Evolutionary conservation across 345 rosid species (phyloP).

Genomic region (Pelargonium nanum): DNA sequence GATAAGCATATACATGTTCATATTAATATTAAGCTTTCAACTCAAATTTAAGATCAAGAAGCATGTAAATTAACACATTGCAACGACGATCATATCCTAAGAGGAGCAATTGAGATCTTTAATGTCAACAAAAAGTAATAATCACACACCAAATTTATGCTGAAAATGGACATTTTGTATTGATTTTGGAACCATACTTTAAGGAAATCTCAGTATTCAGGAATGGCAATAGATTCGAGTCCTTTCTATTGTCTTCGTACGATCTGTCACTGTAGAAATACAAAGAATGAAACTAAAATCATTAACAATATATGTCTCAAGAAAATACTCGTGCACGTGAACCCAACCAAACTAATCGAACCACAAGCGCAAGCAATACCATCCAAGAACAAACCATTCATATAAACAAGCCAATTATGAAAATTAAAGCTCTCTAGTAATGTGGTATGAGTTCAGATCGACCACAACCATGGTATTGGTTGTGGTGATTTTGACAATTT

Average conservation of each 20-base stretch:
- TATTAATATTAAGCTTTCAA: background rate
- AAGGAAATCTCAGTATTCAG: background rate
- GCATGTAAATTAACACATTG: too few species aligned
- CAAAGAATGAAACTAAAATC: background rate
- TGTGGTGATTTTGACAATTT: background rate
- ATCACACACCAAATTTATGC: too few species aligned
- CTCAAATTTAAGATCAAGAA: background rate
- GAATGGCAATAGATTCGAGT: background rate
- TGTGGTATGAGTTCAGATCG: slow-evolving; percentile 1
- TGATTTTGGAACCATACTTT: too few species aligned
- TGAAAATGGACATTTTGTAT: too few species aligned
- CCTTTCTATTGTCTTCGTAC: background rate
- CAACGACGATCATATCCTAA: too few species aligned
- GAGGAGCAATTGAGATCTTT: too few species aligned
- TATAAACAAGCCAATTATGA: background rate
- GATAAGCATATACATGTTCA: background rate
- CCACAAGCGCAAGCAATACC: slow-evolving; percentile 11
- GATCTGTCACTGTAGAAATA: background rate
- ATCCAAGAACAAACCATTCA: slow-evolving; percentile 13
- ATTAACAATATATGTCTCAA: background rate
- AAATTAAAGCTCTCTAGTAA: slow-evolving; percentile 11
- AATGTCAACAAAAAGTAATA: too few species aligned
- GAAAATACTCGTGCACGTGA: too few species aligned
- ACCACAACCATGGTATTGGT: slow-evolving; percentile 20
- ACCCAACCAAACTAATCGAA: background rate